Conservation (phyloP, 2,329 filamentous ascomycete species). For the Annulohypoxylon truncatum region DNA sequence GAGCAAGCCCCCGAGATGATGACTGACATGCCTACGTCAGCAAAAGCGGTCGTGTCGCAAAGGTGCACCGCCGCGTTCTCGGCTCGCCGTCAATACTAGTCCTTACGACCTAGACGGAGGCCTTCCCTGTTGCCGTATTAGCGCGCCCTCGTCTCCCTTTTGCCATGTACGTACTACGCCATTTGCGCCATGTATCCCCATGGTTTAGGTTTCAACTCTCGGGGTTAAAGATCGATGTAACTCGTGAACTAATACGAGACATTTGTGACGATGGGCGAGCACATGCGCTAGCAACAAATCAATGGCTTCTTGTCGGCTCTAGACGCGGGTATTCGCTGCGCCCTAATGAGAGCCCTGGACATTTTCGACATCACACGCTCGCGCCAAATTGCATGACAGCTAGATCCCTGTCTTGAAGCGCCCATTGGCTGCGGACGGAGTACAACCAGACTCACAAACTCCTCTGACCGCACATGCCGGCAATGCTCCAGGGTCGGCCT, state of each 20-base stretch:
- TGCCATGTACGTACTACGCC: not conserved
- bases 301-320: constrained; percentile 46
- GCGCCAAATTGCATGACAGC: constrained; percentile 52
- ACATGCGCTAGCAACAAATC: constrained; percentile 46
- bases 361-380: constrained; percentile 48
- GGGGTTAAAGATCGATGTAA: constrained; percentile 34
- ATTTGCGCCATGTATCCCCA: constrained; percentile 1
- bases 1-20: constrained; percentile 35
- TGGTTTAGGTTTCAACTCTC: constrained; percentile 33
- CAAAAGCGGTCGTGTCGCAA: constrained; percentile 29
- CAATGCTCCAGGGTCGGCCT: constrained; percentile 41
- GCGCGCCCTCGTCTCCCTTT: constrained; percentile 6
- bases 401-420: constrained; percentile 44
- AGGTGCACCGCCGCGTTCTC: constrained; percentile 37
- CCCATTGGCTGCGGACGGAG: constrained; percentile 49
- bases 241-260: constrained; percentile 43
- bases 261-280: constrained; percentile 47
- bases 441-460: constrained; percentile 45
- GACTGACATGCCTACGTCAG: constrained; percentile 37
- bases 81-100: constrained; percentile 22
- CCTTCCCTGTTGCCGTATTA: constrained; percentile 27
- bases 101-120: constrained; percentile 18
- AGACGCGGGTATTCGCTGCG: constrained; percentile 49
- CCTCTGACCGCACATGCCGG: constrained; percentile 43
- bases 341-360: constrained; percentile 41